Base-by-base conservation (phyloP, 2,329 filamentous ascomycete species). In the Diaporthe ampelina region DNA sequence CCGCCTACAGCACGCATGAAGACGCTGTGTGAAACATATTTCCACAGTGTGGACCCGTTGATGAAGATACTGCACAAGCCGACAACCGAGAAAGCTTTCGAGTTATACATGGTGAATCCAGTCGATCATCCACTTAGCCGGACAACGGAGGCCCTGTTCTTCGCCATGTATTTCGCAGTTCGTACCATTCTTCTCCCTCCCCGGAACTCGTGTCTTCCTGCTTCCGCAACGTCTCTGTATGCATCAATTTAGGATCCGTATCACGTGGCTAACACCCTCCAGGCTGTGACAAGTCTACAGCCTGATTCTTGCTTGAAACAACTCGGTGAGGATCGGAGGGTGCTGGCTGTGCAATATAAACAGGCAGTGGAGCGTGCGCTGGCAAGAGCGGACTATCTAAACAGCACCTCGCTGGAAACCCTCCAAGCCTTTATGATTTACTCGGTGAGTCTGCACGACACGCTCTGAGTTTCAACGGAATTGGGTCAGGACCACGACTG, bases 31-130 rank as follows among this genome's bases (percentile, higher is more conserved):
- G 72, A 78, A 0, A 79, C 80, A 15, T 87, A 83, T 76, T 83
- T 82, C 69, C 78, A 79, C 43, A 86, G 85, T 37, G 83, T 86
- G 24, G 85, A 87, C 56, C 82, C 84, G 65, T 79, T 86, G 45
- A 78, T 87, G 74, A 87, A 87, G 77, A 81, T 87, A 43, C 75
- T 87, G 6, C 85, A 87, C 75, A 80, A 82, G n/a, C 85, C 85
- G 4, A 85, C 84, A 1, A 77, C 84, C 32, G 76, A 77, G 19
- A 78, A 77, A 1, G 76, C 79, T 45, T 75, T 84, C 7, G 76
- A 81, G 35, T 58, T 73, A 0, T 81, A 85, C 29, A 72, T 75
- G 8, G 77, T 78, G 19, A 78, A 79, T 10, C 43, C 75, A 57
- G 15, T 78, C 73, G 67, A 78, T 75, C 13, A 79, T 74, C 8